A percentile compares a stretch with the other conserved stretches of the same genome.
phyloP scores from a whole-genome alignment of 2,329 filamentous ascomycete species.

The Exutisphaerella laricina region DNA sequence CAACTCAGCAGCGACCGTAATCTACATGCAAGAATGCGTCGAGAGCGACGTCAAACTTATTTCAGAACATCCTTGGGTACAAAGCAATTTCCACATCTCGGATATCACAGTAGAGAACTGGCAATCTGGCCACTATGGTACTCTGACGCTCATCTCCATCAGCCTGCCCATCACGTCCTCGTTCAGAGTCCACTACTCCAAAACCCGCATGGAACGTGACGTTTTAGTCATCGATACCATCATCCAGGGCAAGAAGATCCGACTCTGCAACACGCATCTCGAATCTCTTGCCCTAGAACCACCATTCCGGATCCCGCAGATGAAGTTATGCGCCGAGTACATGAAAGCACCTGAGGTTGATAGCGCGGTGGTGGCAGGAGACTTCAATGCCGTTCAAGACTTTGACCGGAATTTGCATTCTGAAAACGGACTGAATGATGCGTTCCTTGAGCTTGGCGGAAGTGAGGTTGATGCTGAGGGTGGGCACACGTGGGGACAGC shows the following conservation, averaged over 20 bases:
- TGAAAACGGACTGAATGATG: conserved; percentile 48
- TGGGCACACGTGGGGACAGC: conserved; percentile 56
- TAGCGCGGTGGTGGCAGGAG: conserved; percentile 46
- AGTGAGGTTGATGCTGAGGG: conserved; percentile 44
- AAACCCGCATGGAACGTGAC: conserved; percentile 49
- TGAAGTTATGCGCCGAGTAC: conserved; percentile 41
- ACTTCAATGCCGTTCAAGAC: conserved; percentile 54
- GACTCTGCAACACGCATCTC: conserved; percentile 54
- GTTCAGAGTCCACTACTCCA: conserved; percentile 48
- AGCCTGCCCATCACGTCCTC: conserved; percentile 40
- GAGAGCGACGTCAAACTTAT: conserved; percentile 44
- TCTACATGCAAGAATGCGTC: conserved; percentile 52
- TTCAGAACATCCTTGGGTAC: conserved; percentile 44
- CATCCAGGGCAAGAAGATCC: conserved; percentile 34
- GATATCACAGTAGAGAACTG: conserved; percentile 44
- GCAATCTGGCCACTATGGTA: conserved; percentile 48
- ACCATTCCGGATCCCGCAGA: conserved; percentile 46
- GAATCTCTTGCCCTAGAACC: conserved; percentile 49
- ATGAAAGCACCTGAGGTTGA: conserved; percentile 38
- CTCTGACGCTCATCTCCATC: conserved; percentile 48
- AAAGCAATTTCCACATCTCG: conserved; percentile 44
- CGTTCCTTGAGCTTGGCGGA: conserved; percentile 49
- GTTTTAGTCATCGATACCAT: conserved; percentile 51
- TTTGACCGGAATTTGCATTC: conserved; percentile 47
- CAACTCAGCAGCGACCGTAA: conserved; percentile 28